A percentile compares a stretch with the other conserved stretches of the same genome.
Conservation (phyloP, 1,284 basidiomycete genomes). For the Lentinus polychrous region DNA sequence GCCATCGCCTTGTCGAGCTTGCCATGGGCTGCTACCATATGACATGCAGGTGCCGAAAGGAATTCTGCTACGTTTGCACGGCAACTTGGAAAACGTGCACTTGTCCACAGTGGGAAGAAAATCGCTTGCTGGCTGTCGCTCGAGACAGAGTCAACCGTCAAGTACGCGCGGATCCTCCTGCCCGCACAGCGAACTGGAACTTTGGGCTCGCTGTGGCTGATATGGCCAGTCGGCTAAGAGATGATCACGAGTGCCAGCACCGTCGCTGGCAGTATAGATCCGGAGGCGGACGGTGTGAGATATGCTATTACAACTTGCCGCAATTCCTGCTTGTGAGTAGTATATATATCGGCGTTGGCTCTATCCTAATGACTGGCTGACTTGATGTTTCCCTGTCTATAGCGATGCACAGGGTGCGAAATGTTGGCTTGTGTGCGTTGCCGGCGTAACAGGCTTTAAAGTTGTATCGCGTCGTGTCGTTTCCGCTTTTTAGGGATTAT, state of each 20-base stretch:
- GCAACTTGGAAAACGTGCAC: conserved; percentile 44
- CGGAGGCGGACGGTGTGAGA: conserved; percentile 36
- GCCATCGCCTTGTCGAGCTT: conserved; percentile 30
- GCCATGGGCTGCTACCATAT: conserved; percentile 34
- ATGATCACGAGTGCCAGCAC: conserved; percentile 38
- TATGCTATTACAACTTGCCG: conserved; percentile 27
- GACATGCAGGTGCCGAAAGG: conserved; percentile 28
- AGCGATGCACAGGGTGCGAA: conserved; percentile 6
- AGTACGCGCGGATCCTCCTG: conserved; percentile 16
- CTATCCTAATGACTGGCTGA: neutral
- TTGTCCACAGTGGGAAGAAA: conserved; percentile 52
- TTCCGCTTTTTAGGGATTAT: too few relatives aligned
- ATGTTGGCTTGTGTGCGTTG: conserved; percentile 6
- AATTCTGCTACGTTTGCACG: conserved; percentile 42
- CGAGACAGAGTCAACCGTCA: conserved; percentile 26
- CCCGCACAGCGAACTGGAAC: conserved; percentile 17
- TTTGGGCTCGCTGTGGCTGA: conserved; percentile 20
- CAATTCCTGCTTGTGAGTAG: conserved; percentile 22
- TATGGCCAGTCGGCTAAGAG: conserved; percentile 31
- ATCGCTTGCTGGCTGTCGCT: conserved; percentile 27
- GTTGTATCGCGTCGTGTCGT: neutral
- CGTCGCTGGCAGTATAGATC: conserved; percentile 31
- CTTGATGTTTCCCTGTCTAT: neutral
- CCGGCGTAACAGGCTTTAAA: conserved; percentile 3
- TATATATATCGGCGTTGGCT: neutral